Evolutionary conservation across 108 stramenopile genomes (phyloP), one percentile per base, ranked within the genome.

Genomic region (Skeletonema menzelii): DNA sequence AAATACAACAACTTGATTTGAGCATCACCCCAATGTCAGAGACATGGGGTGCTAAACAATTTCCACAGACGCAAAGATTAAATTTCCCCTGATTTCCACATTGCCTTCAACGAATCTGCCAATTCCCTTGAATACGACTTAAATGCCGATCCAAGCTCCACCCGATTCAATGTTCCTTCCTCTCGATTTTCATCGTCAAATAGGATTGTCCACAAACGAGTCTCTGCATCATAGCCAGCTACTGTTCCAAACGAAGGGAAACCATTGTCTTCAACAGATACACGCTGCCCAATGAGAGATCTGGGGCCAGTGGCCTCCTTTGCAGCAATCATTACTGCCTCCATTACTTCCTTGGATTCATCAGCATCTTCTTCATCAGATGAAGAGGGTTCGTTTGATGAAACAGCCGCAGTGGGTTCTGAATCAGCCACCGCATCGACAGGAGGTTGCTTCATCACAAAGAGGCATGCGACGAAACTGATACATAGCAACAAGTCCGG

Each of bases 131-230:
- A 47, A 34, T 72, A 49, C 11, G 53, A 49, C 62, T 61, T 47
- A 47, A 72, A 63, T 40, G 70, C 70, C 35, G 70, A 72, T 22
- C 46, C 70, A 63, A 72, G 30, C 22, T 72, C 22, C 12, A 72
- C 35, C 13, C 62, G 59, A 56, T 72, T 72, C 53, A 72, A 56
- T 0, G 34, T 22, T 86, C 86, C 69, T 84, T 85, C 59, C 47
- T 82, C 69, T 79, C 82, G 26, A 56, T 72, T 42, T 70, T 75
- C 20, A 37, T 19, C 15, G 37, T 57, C 59, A 78, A 85, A 35
- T 35, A 67, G 55, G 82, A 87, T 27, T 12, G 31, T 24, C 49
- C 35, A 68, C 38, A 85, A 12, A 80, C 42, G 46, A 8, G 49
- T 59, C n/a, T 59, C 13, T 49, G 8, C 13, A 42, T 66, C 22